These are phyloP conservation scores for Quercus robur DNA, from an alignment of 306 rosid genomes.

Conservation along the genomic window DNA sequence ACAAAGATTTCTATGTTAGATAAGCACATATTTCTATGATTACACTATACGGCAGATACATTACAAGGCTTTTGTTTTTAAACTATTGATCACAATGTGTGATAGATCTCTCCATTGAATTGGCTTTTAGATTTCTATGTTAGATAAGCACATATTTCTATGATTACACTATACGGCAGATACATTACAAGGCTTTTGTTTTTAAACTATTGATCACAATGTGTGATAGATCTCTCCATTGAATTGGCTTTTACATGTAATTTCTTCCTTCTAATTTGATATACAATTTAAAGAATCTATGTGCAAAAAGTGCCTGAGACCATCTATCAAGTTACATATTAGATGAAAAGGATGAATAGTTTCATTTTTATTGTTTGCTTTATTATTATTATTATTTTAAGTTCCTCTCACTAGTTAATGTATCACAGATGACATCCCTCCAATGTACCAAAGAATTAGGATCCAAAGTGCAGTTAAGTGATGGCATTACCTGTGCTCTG, in stretches of 20 bases:
- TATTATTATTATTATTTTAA: not conserved
- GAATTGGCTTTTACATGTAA: not conserved
- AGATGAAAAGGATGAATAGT: not conserved
- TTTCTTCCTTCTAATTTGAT: not conserved
- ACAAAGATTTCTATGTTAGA: not conserved
- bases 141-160: not conserved
- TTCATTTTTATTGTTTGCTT: not conserved
- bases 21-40: not conserved
- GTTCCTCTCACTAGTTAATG: slow-evolving; percentile 31
- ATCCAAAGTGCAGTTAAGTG: slow-evolving; percentile 40
- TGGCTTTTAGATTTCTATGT: too few relatives aligned
- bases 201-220: too few relatives aligned
- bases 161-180: not conserved
- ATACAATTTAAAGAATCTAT: not conserved
- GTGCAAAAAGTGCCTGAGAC: not conserved
- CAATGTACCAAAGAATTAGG: slow-evolving; percentile 60
- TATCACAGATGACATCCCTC: slow-evolving; percentile 52
- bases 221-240: not conserved
- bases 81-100: too few relatives aligned
- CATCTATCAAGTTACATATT: not conserved
- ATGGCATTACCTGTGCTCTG: slow-evolving; percentile 41
- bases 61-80: too few relatives aligned
- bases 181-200: not conserved
- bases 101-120: not conserved
- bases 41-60: not conserved